Percentiles rank a stretch among this genome's conserved stretches.
These are phyloP conservation scores for Colletotrichum gigasporum DNA, from an alignment of 2,329 filamentous ascomycete genomes.

Conservation along the genomic window DNA sequence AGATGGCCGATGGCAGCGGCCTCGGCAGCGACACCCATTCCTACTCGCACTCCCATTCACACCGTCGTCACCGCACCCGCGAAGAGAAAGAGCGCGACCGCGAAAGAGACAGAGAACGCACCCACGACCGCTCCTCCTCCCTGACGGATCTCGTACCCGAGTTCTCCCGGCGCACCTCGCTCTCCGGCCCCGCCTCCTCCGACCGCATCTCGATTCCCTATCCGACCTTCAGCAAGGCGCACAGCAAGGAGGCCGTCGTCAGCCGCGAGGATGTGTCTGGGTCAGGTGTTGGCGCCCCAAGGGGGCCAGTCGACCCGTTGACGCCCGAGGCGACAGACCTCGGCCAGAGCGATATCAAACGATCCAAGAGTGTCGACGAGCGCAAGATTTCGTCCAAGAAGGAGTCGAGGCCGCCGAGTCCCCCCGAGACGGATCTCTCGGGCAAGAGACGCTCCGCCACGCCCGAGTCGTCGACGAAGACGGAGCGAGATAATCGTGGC, in stretches of 20 bases:
- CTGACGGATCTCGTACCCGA: constrained; percentile 62
- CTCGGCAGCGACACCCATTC: constrained; percentile 18
- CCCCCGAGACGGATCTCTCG: constrained; percentile 70
- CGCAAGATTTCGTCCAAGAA: constrained; percentile 51
- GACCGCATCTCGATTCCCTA: constrained; percentile 73
- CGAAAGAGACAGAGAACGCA: constrained; percentile 41
- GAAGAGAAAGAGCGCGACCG: constrained; percentile 37
- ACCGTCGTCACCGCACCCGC: constrained; percentile 32
- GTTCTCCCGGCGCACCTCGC: constrained; percentile 47
- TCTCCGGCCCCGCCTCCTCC: constrained; percentile 42
- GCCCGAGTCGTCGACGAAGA: constrained; percentile 36
- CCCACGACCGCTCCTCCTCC: constrained; percentile 44
- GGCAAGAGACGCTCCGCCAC: constrained; percentile 47
- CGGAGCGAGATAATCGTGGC: constrained; percentile 43
- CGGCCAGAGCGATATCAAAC: constrained; percentile 58
- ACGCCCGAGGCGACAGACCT: constrained; percentile 80
- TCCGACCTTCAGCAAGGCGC: constrained; percentile 86
- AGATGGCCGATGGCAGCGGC: constrained; percentile 31
- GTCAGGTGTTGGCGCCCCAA: constrained; percentile 37
- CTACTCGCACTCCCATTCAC: constrained; percentile 28
- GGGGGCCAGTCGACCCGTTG: constrained; percentile 55
- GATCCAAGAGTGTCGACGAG: constrained; percentile 58
- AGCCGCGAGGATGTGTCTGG: constrained; percentile 63
- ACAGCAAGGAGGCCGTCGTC: constrained; percentile 86
- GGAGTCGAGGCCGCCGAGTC: constrained; percentile 65